These are phyloP conservation scores for Cylindrotheca fusiformis DNA, from an alignment of 108 stramenopile species.

Conservation along the genomic window DNA sequence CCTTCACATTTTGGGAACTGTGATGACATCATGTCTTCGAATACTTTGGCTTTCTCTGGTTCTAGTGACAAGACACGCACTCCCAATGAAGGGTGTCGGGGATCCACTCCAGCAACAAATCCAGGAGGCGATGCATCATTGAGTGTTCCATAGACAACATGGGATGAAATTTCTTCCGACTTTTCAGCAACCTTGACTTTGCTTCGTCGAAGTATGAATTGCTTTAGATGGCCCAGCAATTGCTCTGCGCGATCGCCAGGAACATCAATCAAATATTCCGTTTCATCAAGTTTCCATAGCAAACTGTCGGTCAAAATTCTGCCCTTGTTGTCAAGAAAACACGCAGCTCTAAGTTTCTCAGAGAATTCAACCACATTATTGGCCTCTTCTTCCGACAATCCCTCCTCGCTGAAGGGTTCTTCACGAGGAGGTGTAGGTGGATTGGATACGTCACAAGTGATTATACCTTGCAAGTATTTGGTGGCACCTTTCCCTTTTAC, in stretches of 20 bases:
- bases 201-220: conserved; percentile 68
- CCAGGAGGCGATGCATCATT: conserved; percentile 63
- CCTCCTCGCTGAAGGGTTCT: conserved; percentile 9
- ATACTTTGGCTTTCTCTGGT: conserved; percentile 11
- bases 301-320: conserved; percentile 78
- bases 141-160: conserved; percentile 77
- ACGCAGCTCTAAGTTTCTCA: conserved; percentile 56
- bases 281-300: conserved; percentile 68
- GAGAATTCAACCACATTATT: conserved; percentile 45
- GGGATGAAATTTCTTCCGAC: conserved; percentile 47
- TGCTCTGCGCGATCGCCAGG: conserved; percentile 61
- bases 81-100: conserved; percentile 81
- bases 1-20: conserved; percentile 54
- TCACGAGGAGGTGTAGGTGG: conserved; percentile 58
- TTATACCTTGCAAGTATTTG: conserved; percentile 72
- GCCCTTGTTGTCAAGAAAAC: conserved; percentile 84
- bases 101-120: conserved; percentile 72
- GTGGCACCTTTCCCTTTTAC: conserved; percentile 70
- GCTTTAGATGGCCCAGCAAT: conserved; percentile 59
- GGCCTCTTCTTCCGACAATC: background rate
- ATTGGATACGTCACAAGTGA: conserved; percentile 60
- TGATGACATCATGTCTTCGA: conserved; percentile 46
- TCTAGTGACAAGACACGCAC: conserved; percentile 62
- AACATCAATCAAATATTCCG: conserved; percentile 75
- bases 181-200: conserved; percentile 61